Percentiles rank a stretch among this genome's conserved stretches.
These are phyloP conservation scores for Mortierella sp. DNA, from an alignment of 371 early-diverging fungal species.

Conservation along the genomic window DNA sequence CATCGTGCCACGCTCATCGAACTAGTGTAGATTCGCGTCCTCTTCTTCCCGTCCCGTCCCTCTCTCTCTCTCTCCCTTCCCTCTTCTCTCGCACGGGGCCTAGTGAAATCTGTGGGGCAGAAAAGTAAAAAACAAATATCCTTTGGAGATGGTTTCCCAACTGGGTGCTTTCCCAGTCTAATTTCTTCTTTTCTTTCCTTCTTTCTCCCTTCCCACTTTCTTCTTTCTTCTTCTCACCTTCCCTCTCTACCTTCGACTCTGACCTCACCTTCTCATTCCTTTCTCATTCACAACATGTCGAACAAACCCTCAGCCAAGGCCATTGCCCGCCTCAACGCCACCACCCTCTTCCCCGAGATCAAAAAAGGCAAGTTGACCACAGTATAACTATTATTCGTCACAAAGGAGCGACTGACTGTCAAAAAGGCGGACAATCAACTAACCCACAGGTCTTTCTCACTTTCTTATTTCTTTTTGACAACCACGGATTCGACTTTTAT, in stretches of 20 bases:
- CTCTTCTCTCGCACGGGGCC: conserved; percentile 10
- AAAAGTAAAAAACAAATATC: no score
- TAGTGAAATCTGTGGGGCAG: conserved; percentile 7
- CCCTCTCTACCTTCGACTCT: background rate
- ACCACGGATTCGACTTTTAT: background rate
- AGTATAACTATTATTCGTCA: background rate
- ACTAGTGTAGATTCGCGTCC: background rate
- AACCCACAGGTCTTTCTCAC: background rate
- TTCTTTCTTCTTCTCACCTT: background rate
- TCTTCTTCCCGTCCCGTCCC: background rate
- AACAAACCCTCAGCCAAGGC: conserved; percentile 50
- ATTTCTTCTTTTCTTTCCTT: background rate
- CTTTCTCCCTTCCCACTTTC: background rate
- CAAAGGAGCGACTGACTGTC: background rate
- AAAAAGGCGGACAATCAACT: background rate
- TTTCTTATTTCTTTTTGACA: background rate
- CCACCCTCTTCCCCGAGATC: conserved; percentile 55
- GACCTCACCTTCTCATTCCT: background rate
- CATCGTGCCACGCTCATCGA: no score
- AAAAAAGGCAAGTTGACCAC: conserved; percentile 33
- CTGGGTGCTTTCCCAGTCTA: background rate
- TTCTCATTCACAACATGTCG: conserved; percentile 24
- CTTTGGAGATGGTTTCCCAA: background rate
- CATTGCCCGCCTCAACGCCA: conserved; percentile 50
- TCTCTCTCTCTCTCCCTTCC: background rate